Conservation (phyloP, 352 stramenopile genomes). For the Elongisporangium anandrum region DNA sequence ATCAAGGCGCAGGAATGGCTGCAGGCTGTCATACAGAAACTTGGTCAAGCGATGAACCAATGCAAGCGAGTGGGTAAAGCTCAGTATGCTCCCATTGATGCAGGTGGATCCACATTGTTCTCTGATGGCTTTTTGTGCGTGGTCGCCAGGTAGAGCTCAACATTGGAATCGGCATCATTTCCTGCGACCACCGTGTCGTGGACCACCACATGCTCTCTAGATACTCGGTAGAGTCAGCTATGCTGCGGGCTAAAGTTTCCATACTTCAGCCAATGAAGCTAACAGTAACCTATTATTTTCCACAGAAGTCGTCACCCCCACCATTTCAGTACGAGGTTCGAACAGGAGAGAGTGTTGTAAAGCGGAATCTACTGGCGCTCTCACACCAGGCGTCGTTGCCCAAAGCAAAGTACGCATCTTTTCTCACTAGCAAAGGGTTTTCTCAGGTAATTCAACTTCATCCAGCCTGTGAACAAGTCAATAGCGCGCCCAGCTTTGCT, state of each 20-base stretch:
- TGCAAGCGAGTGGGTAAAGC: slow-evolving; percentile 29
- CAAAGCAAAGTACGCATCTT: slow-evolving; percentile 30
- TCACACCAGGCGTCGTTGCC: slow-evolving; percentile 6
- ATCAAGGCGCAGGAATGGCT: slow-evolving; percentile 61
- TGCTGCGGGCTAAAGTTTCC: background rate
- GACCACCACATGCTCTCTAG: slow-evolving; percentile 45
- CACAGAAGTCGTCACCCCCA: background rate
- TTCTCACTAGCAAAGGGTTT: slow-evolving; percentile 34
- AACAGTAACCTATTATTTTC: background rate
- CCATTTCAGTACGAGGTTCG: slow-evolving; percentile 38
- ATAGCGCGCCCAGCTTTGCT: slow-evolving; percentile 20
- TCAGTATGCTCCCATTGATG: background rate
- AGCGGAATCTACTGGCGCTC: slow-evolving; percentile 25
- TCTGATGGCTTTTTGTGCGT: background rate
- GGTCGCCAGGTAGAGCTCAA: slow-evolving; percentile 54
- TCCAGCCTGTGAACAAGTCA: slow-evolving; percentile 21
- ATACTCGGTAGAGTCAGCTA: slow-evolving; percentile 26
- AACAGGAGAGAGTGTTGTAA: slow-evolving; percentile 49
- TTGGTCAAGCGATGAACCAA: slow-evolving; percentile 56
- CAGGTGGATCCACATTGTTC: background rate
- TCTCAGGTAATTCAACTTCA: slow-evolving; percentile 33
- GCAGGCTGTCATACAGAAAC: slow-evolving; percentile 38
- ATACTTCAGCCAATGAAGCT: slow-evolving; percentile 5
- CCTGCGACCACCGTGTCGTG: slow-evolving; percentile 37
- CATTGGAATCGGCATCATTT: slow-evolving; percentile 53